phyloP scores from a whole-genome alignment of 129 eudicot genomes.

The Chrysanthemum lavandulifolium region DNA sequence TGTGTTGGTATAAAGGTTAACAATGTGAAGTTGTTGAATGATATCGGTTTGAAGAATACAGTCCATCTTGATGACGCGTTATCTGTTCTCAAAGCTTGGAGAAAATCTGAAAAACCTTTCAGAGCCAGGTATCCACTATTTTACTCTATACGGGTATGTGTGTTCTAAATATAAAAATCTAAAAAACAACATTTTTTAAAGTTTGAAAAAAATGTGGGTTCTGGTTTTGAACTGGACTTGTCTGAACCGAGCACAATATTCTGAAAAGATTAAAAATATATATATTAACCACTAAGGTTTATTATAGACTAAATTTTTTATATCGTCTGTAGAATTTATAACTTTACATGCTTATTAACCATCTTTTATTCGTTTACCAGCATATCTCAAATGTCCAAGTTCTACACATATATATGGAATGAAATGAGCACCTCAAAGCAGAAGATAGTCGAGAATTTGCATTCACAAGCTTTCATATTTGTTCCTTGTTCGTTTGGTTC shows the following conservation, averaged over 20 bases:
- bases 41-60: slow-evolving; percentile 60
- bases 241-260: no score
- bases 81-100: slow-evolving; percentile 53
- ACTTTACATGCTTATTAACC: neutral
- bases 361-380: slow-evolving; percentile 43
- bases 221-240: no score
- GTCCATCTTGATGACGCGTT: slow-evolving; percentile 61
- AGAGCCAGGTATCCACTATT: slow-evolving; percentile 56
- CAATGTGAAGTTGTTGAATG: slow-evolving; percentile 51
- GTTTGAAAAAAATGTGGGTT: no score
- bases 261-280: no score
- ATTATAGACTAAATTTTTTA: neutral
- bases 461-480: no score
- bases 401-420: slow-evolving; percentile 66
- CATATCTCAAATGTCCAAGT: slow-evolving; percentile 70
- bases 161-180: no score
- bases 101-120: slow-evolving; percentile 45
- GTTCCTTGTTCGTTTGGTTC: no score
- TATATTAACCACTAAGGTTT: no score
- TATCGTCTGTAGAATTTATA: neutral
- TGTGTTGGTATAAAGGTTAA: slow-evolving; percentile 42
- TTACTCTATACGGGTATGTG: neutral
- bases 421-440: slow-evolving; percentile 46
- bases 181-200: no score
- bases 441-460: no score